Conservation (phyloP, 345 rosid genomes). For the Fremontodendron californicum region DNA sequence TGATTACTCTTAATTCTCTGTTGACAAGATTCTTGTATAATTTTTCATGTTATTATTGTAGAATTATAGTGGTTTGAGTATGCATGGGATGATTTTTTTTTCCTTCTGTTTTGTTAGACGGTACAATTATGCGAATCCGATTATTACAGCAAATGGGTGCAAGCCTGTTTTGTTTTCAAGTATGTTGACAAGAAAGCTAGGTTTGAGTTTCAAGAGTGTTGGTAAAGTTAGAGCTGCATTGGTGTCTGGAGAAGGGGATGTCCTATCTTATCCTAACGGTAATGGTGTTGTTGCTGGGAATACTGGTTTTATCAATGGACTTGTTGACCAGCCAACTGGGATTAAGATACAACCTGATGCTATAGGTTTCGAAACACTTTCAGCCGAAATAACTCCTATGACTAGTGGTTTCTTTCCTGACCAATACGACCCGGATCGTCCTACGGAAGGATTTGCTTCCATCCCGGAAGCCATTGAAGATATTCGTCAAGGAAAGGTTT, state of each 20-base stretch:
- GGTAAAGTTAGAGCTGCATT: constrained; percentile 37
- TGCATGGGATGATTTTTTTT: background rate
- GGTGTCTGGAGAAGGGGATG: constrained; percentile 50
- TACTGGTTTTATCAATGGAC: constrained; percentile 7
- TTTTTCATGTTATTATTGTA: background rate
- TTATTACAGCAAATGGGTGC: constrained; percentile 18
- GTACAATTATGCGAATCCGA: constrained; percentile 9
- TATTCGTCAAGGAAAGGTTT: constrained; percentile 71
- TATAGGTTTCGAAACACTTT: constrained; percentile 28
- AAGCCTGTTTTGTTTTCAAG: background rate
- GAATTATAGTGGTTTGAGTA: background rate
- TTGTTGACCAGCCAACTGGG: constrained; percentile 19
- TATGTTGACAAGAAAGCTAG: constrained; percentile 13
- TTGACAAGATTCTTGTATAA: background rate
- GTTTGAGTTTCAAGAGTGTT: constrained; percentile 23
- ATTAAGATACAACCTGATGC: constrained; percentile 34
- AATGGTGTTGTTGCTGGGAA: constrained; percentile 31
- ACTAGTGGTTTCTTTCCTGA: constrained; percentile 32
- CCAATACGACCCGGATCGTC: constrained; percentile 60
- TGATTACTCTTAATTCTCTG: background rate
- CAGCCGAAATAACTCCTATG: constrained; percentile 39
- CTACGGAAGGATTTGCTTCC: constrained; percentile 60
- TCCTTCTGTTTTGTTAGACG: constrained; percentile 14
- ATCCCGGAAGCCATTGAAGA: constrained; percentile 74
- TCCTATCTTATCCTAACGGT: constrained; percentile 33